Evolutionary conservation across 2,329 filamentous ascomycete species (phyloP).

Genomic region (Calonectria leucothoes): DNA sequence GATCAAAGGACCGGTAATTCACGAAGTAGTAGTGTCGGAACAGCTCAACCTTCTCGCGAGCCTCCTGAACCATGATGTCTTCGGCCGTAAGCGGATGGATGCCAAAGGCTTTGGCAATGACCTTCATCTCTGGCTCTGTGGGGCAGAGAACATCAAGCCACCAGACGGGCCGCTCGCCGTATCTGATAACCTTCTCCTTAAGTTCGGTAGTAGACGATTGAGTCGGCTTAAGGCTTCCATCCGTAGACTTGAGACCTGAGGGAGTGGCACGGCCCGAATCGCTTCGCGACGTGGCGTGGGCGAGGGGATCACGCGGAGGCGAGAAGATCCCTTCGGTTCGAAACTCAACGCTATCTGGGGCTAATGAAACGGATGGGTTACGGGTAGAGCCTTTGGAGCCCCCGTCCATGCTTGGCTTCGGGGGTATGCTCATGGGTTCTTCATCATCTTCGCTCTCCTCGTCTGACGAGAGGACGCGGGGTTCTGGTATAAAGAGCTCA

Average conservation of each 20-base stretch:
- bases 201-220: slow-evolving; percentile 32
- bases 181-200: slow-evolving; percentile 62
- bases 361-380: slow-evolving; percentile 56
- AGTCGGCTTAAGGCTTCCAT: slow-evolving; percentile 33
- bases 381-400: slow-evolving; percentile 59
- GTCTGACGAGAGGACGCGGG: slow-evolving; percentile 78
- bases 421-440: slow-evolving; percentile 41
- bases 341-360: slow-evolving; percentile 33
- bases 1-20: slow-evolving; percentile 97
- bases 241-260: slow-evolving; percentile 53
- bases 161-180: slow-evolving; percentile 90
- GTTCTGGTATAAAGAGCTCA: slow-evolving; percentile 92
- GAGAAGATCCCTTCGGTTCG: slow-evolving; percentile 41
- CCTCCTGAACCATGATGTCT: slow-evolving; percentile 97
- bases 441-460: slow-evolving; percentile 75
- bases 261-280: slow-evolving; percentile 63
- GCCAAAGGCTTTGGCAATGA: slow-evolving; percentile 90
- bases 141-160: slow-evolving; percentile 95
- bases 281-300: slow-evolving; percentile 45
- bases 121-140: slow-evolving; percentile 95
- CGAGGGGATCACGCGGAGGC: slow-evolving; percentile 43
- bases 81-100: slow-evolving; percentile 96
- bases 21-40: slow-evolving; percentile 99
- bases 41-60: slow-evolving; percentile 96
- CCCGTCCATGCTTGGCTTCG: slow-evolving; percentile 45